These are phyloP conservation scores for Galerina marginata DNA, from an alignment of 768 basidiomycete genomes.

Conservation along the genomic window DNA sequence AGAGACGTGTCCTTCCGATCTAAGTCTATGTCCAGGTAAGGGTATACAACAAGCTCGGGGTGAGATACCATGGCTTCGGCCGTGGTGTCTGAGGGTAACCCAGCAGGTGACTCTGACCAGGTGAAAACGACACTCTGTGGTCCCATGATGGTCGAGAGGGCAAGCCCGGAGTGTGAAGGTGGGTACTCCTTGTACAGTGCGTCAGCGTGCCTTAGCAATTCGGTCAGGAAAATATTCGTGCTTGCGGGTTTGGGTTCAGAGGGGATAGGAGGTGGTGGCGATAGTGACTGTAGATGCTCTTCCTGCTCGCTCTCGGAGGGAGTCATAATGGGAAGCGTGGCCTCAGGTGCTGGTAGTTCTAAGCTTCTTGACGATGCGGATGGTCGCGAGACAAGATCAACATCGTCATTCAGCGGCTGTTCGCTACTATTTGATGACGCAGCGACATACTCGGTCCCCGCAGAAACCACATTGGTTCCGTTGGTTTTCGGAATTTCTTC, in stretches of 20 bases:
- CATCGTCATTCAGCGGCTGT: conserved; percentile 1
- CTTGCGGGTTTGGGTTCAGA: conserved; percentile 29
- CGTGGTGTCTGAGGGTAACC: conserved; percentile 55
- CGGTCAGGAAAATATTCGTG: conserved; percentile 37
- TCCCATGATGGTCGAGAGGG: conserved; percentile 69
- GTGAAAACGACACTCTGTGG: conserved; percentile 79
- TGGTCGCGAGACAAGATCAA: neutral
- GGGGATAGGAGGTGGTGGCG: neutral
- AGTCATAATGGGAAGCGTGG: neutral
- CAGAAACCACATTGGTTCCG: neutral
- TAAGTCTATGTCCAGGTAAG: conserved; percentile 42
- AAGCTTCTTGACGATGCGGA: neutral
- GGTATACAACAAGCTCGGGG: conserved; percentile 63
- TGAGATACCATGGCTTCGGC: conserved; percentile 65
- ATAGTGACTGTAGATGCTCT: neutral
- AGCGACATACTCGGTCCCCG: neutral
- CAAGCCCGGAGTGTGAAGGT: conserved; percentile 60
- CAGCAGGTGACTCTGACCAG: conserved; percentile 58
- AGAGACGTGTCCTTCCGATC: conserved; percentile 29
- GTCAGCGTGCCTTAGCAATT: conserved; percentile 63
- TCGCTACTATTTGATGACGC: neutral
- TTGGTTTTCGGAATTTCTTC: neutral
- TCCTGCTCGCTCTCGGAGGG: neutral
- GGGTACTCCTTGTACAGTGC: conserved; percentile 62
- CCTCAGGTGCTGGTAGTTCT: neutral